A percentile compares a stretch with the other conserved stretches of the same genome.
Conservation (phyloP, 2,329 filamentous ascomycete species). For the Lithohypha guttulata region DNA sequence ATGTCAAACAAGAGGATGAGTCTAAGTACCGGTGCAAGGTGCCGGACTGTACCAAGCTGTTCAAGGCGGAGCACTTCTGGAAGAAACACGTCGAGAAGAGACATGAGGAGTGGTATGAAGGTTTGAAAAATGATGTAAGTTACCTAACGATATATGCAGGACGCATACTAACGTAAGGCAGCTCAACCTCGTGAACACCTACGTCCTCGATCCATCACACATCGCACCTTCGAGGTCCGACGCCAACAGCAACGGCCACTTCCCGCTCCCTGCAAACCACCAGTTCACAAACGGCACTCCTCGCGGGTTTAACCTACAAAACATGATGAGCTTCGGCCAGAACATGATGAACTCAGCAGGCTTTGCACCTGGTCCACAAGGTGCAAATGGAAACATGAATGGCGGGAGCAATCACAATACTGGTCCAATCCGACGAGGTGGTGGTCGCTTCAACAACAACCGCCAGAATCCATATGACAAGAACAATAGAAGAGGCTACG, state of each 20-base stretch:
- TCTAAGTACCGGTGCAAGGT: constrained; percentile 95
- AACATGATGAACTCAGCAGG: constrained; percentile 27
- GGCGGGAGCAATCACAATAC: constrained; percentile 40
- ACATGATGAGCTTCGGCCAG: constrained; percentile 50
- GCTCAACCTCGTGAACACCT: constrained; percentile 85
- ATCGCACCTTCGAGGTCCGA: constrained; percentile 90
- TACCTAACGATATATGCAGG: background rate
- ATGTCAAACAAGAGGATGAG: constrained; percentile 94
- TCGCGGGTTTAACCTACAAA: constrained; percentile 78
- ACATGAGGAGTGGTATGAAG: constrained; percentile 76
- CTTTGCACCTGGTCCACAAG: constrained; percentile 31
- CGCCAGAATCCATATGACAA: constrained; percentile 62
- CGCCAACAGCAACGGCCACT: constrained; percentile 90
- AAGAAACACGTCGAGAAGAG: constrained; percentile 96
- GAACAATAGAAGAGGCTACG: constrained; percentile 25
- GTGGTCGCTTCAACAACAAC: constrained; percentile 50
- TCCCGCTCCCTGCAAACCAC: constrained; percentile 69
- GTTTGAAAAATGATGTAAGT: constrained; percentile 71
- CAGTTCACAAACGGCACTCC: constrained; percentile 66
- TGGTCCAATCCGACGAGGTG: constrained; percentile 56
- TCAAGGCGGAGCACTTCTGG: constrained; percentile 97
- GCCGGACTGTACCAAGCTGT: constrained; percentile 89
- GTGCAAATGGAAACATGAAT: constrained; percentile 30
- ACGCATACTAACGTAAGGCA: constrained; percentile 34
- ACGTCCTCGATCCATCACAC: constrained; percentile 86